Conservation (phyloP, 176 grass and related monocot genomes). For the barley (Hordeum vulgare) region MorexV3_pseudomolecules_assembly NC_058521.1:465167896-465168395, state of each 20-base stretch:
- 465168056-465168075: conserved; percentile 9
- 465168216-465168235: too few relatives aligned
- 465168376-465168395: not conserved
- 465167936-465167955: not conserved
- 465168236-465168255: too few relatives aligned
- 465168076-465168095: conserved; percentile 4
- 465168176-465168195: too few relatives aligned
- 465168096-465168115: conserved; percentile 6
- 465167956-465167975: not conserved
- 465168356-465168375: conserved; percentile 21
- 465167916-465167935: conserved; percentile 9
- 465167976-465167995: not conserved
- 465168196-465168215: too few relatives aligned
- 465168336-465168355: not conserved
- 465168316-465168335: not conserved
- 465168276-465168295: conserved; percentile 8
- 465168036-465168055: conserved; percentile 3
- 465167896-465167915: not conserved
- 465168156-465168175: not conserved
- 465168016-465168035: conserved; percentile 19
- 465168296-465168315: not conserved
- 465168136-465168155: conserved; percentile 11
- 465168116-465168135: not conserved
- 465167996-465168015: conserved; percentile 5
- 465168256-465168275: not conserved